These are phyloP conservation scores for Dionaea muscipula DNA, from an alignment of 179 eudicot genomes.

Conservation along the genomic window DNA sequence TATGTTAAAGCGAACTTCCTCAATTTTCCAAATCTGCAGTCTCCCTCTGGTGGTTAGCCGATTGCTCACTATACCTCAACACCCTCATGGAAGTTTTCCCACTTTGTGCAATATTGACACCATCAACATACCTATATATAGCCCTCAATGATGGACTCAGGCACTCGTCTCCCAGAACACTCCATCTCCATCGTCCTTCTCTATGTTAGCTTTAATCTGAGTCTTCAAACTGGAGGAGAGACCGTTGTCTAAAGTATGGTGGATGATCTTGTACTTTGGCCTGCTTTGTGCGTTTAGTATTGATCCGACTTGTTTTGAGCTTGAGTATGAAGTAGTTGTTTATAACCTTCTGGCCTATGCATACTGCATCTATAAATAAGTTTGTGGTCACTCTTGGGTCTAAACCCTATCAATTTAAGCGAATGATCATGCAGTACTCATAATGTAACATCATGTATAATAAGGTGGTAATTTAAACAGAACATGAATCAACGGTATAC, in stretches of 20 bases:
- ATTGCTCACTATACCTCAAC: constrained; percentile 77
- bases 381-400: constrained; percentile 76
- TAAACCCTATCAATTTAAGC: constrained; percentile 41
- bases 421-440: too few species aligned
- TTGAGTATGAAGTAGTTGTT: constrained; percentile 85
- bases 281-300: constrained; percentile 64
- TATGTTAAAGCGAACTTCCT: constrained; percentile 73
- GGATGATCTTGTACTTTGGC: constrained; percentile 55
- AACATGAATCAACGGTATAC: too few species aligned
- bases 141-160: constrained; percentile 69
- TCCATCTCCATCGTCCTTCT: constrained; percentile 55
- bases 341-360: constrained; percentile 92
- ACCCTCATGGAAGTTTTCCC: constrained; percentile 70
- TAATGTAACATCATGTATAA: too few species aligned
- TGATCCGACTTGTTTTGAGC: constrained; percentile 69
- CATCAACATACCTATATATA: constrained; percentile 78
- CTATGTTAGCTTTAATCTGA: constrained; percentile 53
- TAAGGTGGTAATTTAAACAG: too few species aligned
- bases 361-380: constrained; percentile 75
- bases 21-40: constrained; percentile 81
- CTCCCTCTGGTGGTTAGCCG: constrained; percentile 81
- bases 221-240: constrained; percentile 77
- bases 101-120: constrained; percentile 73
- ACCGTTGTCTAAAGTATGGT: constrained; percentile 94
- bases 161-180: constrained; percentile 96